phyloP scores from a whole-genome alignment of 305 asterid genomes.

The Solanum hybrid region DNA sequence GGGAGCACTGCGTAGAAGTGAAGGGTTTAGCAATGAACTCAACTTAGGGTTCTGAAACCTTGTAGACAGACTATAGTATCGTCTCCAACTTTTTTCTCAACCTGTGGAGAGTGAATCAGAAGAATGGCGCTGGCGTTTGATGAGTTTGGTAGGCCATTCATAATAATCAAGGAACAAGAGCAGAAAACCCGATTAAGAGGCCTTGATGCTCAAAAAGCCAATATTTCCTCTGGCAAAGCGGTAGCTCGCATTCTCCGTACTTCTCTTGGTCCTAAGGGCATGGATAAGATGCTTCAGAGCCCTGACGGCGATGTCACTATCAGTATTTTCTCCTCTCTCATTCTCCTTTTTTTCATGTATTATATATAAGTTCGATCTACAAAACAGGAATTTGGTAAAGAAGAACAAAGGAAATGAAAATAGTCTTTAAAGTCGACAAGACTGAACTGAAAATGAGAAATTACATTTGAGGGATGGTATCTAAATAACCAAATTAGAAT shows the following conservation, averaged over 20 bases:
- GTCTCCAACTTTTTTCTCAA: background rate
- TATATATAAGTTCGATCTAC: background rate
- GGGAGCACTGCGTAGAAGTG: background rate
- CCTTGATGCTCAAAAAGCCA: conserved; percentile 87
- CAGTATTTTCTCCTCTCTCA: conserved; percentile 20
- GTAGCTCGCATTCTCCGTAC: conserved; percentile 82
- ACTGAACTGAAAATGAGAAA: background rate
- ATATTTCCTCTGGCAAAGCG: conserved; percentile 69
- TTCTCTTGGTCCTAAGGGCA: conserved; percentile 88
- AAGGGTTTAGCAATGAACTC: background rate
- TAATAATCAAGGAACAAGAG: conserved; percentile 70
- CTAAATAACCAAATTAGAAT: background rate
- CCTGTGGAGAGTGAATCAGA: background rate
- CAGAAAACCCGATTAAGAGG: conserved; percentile 69
- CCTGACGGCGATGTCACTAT: conserved; percentile 91
- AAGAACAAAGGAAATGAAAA: background rate
- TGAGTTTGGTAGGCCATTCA: conserved; percentile 81
- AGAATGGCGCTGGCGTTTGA: conserved; percentile 80
- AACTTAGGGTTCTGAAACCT: background rate
- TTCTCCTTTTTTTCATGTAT: background rate
- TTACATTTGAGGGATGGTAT: background rate
- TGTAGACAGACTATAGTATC: background rate
- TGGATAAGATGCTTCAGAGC: conserved; percentile 84
- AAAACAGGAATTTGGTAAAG: background rate
- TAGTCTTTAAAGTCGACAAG: background rate